These are phyloP conservation scores for Cornus controversa DNA, from an alignment of 148 eudicot genomes.

Conservation along the genomic window DNA sequence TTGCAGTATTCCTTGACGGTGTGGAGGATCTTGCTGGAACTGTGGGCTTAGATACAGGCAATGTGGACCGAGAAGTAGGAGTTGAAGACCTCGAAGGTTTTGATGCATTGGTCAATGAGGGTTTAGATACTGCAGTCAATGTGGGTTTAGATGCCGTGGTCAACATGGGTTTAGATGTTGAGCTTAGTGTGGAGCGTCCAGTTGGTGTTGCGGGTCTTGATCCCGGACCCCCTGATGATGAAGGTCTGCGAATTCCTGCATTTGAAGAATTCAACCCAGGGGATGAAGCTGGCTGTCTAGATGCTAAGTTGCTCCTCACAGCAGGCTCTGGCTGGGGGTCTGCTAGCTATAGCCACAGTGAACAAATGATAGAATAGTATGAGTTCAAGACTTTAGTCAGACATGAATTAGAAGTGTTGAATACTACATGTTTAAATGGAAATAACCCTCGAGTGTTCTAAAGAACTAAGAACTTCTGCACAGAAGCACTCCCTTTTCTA, in stretches of 20 bases:
- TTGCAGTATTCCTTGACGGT: conserved; percentile 28
- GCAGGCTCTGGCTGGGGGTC: conserved; percentile 16
- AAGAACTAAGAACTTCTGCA: not conserved
- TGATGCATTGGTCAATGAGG: conserved; percentile 9
- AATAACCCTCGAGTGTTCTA: not conserved
- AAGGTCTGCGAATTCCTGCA: conserved; percentile 30
- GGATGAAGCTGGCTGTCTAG: conserved; percentile 18
- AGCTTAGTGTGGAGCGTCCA: conserved; percentile 23
- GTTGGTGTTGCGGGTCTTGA: conserved; percentile 43
- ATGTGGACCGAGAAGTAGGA: conserved; percentile 27
- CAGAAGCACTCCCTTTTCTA: not conserved
- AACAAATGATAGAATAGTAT: not conserved
- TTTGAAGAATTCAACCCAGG: conserved; percentile 18
- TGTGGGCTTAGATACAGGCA: conserved; percentile 19
- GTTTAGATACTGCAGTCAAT: conserved; percentile 25
- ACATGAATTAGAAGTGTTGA: not conserved
- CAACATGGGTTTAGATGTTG: conserved; percentile 29
- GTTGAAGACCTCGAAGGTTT: conserved; percentile 27
- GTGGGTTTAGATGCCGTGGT: conserved; percentile 43
- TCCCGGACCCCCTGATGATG: conserved; percentile 30
- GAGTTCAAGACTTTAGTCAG: not conserved
- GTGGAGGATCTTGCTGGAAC: conserved; percentile 33
- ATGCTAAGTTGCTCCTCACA: conserved; percentile 13
- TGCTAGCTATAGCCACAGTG: conserved; percentile 28
- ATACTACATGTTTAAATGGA: not conserved